phyloP scores from a whole-genome alignment of 2,329 filamentous ascomycete species.

The Xylaria sp. region DNA sequence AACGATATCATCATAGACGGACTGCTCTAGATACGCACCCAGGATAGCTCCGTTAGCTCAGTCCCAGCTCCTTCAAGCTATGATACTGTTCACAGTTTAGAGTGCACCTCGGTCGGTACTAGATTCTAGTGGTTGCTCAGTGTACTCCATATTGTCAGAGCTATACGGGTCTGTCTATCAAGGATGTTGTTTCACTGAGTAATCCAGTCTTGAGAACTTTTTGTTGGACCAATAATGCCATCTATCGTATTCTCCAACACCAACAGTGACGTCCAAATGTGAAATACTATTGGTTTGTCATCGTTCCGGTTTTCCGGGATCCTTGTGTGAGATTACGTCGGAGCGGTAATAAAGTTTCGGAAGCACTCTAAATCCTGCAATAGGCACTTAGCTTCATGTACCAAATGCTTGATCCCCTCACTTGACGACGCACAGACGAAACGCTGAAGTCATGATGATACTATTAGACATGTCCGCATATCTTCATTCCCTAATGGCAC shows the following conservation, averaged over 20 bases:
- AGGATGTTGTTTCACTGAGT: background rate
- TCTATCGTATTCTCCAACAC: background rate
- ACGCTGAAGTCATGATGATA: constrained; percentile 23
- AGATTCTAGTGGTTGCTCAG: background rate
- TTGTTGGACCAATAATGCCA: too few relatives aligned
- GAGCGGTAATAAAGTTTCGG: constrained; percentile 5
- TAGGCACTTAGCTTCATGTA: background rate
- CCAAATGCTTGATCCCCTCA: background rate
- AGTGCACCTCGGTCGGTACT: background rate
- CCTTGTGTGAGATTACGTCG: background rate
- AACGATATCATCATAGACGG: constrained; percentile 18
- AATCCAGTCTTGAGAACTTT: background rate
- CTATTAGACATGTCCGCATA: background rate
- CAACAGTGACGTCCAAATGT: background rate
- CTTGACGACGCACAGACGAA: constrained; percentile 2
- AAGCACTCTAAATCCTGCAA: background rate
- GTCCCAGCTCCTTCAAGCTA: background rate
- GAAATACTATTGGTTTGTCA: background rate
- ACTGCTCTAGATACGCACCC: constrained; percentile 2
- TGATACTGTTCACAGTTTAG: background rate
- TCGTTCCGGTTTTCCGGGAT: background rate
- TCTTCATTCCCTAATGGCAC: background rate
- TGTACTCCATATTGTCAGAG: background rate
- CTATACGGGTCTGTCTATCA: background rate
- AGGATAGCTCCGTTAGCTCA: background rate